Base-by-base conservation (phyloP, 768 basidiomycete species). In the Auricularia sp. region DNA sequence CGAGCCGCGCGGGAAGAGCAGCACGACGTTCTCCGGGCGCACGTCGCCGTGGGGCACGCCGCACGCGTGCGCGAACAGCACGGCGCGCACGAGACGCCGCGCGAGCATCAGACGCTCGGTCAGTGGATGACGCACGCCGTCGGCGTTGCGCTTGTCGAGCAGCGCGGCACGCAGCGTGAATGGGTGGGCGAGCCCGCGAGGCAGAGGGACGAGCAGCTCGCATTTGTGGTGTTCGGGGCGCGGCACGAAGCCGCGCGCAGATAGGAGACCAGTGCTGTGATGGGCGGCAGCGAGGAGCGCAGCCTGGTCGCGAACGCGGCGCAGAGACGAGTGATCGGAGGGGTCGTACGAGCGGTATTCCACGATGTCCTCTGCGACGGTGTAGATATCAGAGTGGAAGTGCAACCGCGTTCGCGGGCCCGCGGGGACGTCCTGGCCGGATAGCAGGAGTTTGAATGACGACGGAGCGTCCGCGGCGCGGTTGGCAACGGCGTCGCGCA, bases 1-100 rank as follows among this genome's bases (percentile, higher is more conserved):
- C 21, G 11, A 8, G 11, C 23, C 56, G 23, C 29, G 23, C 18
- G 21, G 21, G 14, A 36, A 51, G 11, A 63, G 36, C 11, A 51
- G n/a, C 7, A 63, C 35, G 11, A 63, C 44, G 34, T 63, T 63
- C 47, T 63, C 62, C 23, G 62, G 62, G 36, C 62, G 62, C 10
- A 63, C 43, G 47, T 63, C 54, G 34, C 54, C 35, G 29, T 63
- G 62, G 16, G 54, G 21, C 5, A 63, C 35, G 12, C 34, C 54
- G 21, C 47, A 18, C 33, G 62, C 44, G 54, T 63, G 47, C 14
- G 43, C 44, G n/a, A 33, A 63, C 3, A 63, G 11, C 10, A 63
- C 62, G 10, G 62, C 62, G n/a, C 35, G 35, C 18, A 35, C 34
- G 1, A 59, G 12, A 10, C 56, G 23, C 11, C 23, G 56, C 4